These are phyloP conservation scores for Colletotrichum liriopes DNA, from an alignment of 2,329 filamentous ascomycete species.

Conservation along the genomic window DNA sequence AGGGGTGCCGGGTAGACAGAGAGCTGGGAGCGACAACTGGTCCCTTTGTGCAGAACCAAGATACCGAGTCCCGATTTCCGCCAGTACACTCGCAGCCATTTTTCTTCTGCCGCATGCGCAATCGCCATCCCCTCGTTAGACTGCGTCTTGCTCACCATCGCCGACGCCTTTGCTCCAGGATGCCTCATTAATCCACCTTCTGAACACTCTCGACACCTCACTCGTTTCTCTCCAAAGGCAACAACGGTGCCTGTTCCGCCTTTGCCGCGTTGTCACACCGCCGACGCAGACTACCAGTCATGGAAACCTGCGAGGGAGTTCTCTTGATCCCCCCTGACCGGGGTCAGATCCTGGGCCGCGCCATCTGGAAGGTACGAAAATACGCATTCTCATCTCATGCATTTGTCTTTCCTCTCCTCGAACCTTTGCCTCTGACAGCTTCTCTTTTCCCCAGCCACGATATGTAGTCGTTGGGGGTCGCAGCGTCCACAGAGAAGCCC, in stretches of 20 bases:
- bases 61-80: slow-evolving; percentile 5
- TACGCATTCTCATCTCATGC: slow-evolving; percentile 16
- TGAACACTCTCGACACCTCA: slow-evolving; percentile 12
- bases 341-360: slow-evolving; percentile 65
- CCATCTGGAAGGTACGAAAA: slow-evolving; percentile 66
- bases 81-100: slow-evolving; percentile 2
- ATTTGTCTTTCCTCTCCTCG: slow-evolving; percentile 12
- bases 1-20: slow-evolving; percentile 24
- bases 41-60: slow-evolving; percentile 27
- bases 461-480: slow-evolving; percentile 70
- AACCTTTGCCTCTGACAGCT: slow-evolving; percentile 23
- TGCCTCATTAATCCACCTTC: slow-evolving; percentile 31
- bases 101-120: slow-evolving; percentile 36
- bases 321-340: slow-evolving; percentile 67
- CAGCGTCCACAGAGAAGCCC: slow-evolving; percentile 50
- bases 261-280: neutral
- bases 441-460: slow-evolving; percentile 62
- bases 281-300: slow-evolving; percentile 11
- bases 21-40: slow-evolving; percentile 27
- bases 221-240: slow-evolving; percentile 14
- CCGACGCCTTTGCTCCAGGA: slow-evolving; percentile 26
- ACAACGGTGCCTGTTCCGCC: slow-evolving; percentile 12
- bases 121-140: slow-evolving; percentile 24
- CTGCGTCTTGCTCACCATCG: slow-evolving; percentile 3
- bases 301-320: slow-evolving; percentile 58